phyloP scores from a whole-genome alignment of 1,139 yeast species.

The Saccharomycopsis crataegensis region DNA sequence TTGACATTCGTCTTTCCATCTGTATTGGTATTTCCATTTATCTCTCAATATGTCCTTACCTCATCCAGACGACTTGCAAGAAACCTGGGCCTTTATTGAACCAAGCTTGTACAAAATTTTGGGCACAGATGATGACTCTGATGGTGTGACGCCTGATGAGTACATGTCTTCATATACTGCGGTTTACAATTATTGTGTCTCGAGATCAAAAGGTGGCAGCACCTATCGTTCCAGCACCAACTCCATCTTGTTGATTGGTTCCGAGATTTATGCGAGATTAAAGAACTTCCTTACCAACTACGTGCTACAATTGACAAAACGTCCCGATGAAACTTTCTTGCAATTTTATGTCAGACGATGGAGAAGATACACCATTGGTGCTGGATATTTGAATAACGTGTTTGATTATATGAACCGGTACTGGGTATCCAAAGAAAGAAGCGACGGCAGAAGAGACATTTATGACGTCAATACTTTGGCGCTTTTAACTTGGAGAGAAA shows the following conservation, averaged over 20 bases:
- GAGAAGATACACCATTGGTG: slow-evolving; percentile 87
- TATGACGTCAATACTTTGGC: slow-evolving; percentile 89
- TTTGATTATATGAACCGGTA: slow-evolving; percentile 94
- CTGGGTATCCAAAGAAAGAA: slow-evolving; percentile 96
- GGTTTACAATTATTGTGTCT: slow-evolving; percentile 88
- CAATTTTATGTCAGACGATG: slow-evolving; percentile 83
- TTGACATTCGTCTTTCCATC: too few relatives aligned
- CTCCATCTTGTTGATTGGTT: slow-evolving; percentile 55
- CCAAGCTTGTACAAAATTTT: slow-evolving; percentile 66
- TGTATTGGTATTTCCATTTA: too few relatives aligned
- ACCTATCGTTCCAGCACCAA: slow-evolving; percentile 4
- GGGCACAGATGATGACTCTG: slow-evolving; percentile 46
- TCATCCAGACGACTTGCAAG: neutral
- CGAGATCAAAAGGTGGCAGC: slow-evolving; percentile 45
- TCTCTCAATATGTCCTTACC: neutral
- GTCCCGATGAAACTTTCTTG: slow-evolving; percentile 60
- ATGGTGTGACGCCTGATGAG: slow-evolving; percentile 63
- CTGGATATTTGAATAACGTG: slow-evolving; percentile 85
- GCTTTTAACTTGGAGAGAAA: slow-evolving; percentile 79
- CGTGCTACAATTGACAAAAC: slow-evolving; percentile 40
- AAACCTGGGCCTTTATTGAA: slow-evolving; percentile 67
- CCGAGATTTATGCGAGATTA: slow-evolving; percentile 74
- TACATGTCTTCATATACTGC: slow-evolving; percentile 76
- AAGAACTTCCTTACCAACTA: slow-evolving; percentile 59
- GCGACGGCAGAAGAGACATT: slow-evolving; percentile 88